Evolutionary conservation across 2,329 filamentous ascomycete genomes (phyloP).

Genomic region (Scorias spongiosa): DNA sequence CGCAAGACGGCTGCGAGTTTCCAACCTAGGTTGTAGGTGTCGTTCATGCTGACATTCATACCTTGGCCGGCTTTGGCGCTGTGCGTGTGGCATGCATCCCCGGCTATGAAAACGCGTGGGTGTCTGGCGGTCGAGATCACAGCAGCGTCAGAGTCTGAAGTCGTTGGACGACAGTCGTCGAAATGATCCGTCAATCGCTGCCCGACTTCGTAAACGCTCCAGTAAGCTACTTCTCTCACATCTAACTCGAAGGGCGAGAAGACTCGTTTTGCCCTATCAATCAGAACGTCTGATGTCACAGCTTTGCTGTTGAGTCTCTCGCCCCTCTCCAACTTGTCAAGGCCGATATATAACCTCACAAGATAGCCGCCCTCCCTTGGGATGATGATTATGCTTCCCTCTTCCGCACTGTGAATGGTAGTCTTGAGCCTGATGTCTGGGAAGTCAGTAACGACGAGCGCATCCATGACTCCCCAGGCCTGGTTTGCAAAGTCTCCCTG

Average conservation of each 20-base stretch:
- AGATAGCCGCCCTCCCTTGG: slow-evolving; percentile 30
- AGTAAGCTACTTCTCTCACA: slow-evolving; percentile 52
- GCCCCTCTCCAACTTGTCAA: slow-evolving; percentile 27
- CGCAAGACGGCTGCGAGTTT: slow-evolving; percentile 37
- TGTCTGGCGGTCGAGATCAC: slow-evolving; percentile 39
- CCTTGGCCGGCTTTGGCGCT: slow-evolving; percentile 52
- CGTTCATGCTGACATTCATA: slow-evolving; percentile 60
- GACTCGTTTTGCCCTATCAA: slow-evolving; percentile 48
- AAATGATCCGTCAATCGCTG: slow-evolving; percentile 49
- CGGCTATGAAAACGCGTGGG: slow-evolving; percentile 50
- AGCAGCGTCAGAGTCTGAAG: slow-evolving; percentile 16
- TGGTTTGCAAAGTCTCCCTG: slow-evolving; percentile 22
- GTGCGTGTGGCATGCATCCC: slow-evolving; percentile 44
- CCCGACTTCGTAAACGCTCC: slow-evolving; percentile 45
- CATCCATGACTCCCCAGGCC: slow-evolving; percentile 22
- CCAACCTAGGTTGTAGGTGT: slow-evolving; percentile 45
- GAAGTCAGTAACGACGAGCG: slow-evolving; percentile 20
- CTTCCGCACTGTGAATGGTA: slow-evolving; percentile 42
- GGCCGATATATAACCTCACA: slow-evolving; percentile 21
- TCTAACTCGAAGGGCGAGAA: slow-evolving; percentile 51
- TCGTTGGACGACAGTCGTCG: slow-evolving; percentile 36
- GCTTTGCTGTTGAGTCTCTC: slow-evolving; percentile 41
- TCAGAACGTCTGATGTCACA: slow-evolving; percentile 48
- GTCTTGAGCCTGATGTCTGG: slow-evolving; percentile 37
- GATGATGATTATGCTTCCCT: slow-evolving; percentile 68